These are phyloP conservation scores for Phaseolus lunatus DNA, from an alignment of 306 rosid genomes.

Conservation along the genomic window DNA sequence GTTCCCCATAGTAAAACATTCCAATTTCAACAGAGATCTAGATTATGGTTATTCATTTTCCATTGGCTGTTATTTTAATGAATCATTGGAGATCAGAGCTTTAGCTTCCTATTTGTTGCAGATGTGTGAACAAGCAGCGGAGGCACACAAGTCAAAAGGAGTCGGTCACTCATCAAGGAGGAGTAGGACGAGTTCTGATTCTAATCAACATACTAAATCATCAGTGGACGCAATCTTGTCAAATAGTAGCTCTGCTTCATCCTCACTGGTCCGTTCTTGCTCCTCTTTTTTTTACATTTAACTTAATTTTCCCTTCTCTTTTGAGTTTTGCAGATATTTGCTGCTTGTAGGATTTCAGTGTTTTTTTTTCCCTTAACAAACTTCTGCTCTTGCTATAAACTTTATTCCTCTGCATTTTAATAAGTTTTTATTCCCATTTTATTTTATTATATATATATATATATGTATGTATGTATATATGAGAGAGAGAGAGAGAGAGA, in stretches of 20 bases:
- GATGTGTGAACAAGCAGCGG: constrained; percentile 99
- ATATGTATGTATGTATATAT: no score
- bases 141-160: constrained; percentile 90
- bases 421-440: no score
- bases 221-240: constrained; percentile 91
- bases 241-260: constrained; percentile 46
- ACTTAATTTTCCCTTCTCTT: constrained; percentile 9
- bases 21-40: constrained; percentile 27
- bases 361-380: not conserved
- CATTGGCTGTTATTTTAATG: constrained; percentile 35
- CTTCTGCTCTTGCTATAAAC: not conserved
- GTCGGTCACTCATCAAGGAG: constrained; percentile 70
- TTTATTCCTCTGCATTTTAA: no score
- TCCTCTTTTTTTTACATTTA: not conserved
- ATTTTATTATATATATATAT: no score
- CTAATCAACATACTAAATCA: constrained; percentile 68
- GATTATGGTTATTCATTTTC: constrained; percentile 36
- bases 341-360: constrained; percentile 20
- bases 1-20: constrained; percentile 1
- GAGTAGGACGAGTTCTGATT: constrained; percentile 71
- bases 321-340: constrained; percentile 31
- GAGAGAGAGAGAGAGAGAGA: not conserved
- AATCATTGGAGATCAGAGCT: constrained; percentile 19
- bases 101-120: constrained; percentile 51
- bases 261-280: constrained; percentile 46